phyloP scores from a whole-genome alignment of 31 red algal genomes.

The Bonnemaisonia californica region DNA sequence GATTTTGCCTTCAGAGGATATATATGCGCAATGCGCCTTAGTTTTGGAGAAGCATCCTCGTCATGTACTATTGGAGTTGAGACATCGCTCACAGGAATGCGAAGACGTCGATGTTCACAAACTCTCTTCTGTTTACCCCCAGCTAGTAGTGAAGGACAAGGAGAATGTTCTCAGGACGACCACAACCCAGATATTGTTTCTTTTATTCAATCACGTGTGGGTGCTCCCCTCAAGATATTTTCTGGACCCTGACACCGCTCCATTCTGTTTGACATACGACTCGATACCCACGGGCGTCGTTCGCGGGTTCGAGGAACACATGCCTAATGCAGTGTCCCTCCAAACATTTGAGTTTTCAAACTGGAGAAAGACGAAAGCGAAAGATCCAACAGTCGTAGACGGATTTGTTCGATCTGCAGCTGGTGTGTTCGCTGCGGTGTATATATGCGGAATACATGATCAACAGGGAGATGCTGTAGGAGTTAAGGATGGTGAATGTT shows the following conservation, averaged over 20 bases:
- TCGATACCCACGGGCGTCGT: background rate
- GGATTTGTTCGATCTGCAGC: slow-evolving; percentile 33
- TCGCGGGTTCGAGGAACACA: slow-evolving; percentile 5
- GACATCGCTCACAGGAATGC: slow-evolving; percentile 20
- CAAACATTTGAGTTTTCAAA: slow-evolving; percentile 14
- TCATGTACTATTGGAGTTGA: slow-evolving; percentile 18
- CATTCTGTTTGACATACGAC: slow-evolving; percentile 32
- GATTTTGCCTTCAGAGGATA: slow-evolving; percentile 23
- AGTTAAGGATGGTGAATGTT: slow-evolving; percentile 18
- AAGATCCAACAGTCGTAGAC: slow-evolving; percentile 23
- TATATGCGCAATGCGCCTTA: slow-evolving; percentile 14
- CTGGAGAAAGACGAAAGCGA: slow-evolving; percentile 23
- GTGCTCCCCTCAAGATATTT: background rate
- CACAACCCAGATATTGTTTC: slow-evolving; percentile 35
- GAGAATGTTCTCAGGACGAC: slow-evolving; percentile 19
- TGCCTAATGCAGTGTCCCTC: slow-evolving; percentile 4
- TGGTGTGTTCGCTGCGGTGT: slow-evolving; percentile 27
- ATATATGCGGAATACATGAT: slow-evolving; percentile 28
- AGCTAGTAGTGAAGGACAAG: slow-evolving; percentile 5
- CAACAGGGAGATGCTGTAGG: slow-evolving; percentile 18
- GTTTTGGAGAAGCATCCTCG: background rate
- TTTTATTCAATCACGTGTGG: slow-evolving; percentile 38
- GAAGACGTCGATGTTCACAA: slow-evolving; percentile 11
- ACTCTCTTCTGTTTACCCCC: slow-evolving; percentile 5
- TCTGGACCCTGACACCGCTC: slow-evolving; percentile 27